Evolutionary conservation across 169 alveolate genomes (phyloP).

Genomic region (Plasmodium chabaudi): DNA sequence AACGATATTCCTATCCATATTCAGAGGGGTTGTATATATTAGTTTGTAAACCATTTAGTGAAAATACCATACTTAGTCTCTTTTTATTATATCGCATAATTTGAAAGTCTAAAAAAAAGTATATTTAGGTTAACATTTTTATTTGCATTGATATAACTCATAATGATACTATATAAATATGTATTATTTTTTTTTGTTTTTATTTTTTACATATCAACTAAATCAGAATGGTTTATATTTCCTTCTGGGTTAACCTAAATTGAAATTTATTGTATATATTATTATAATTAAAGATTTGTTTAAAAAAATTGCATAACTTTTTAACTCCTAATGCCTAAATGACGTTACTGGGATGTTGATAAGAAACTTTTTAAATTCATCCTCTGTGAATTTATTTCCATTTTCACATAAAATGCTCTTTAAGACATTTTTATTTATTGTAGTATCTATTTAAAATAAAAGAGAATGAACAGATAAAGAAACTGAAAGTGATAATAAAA

Average conservation of each 20-base stretch:
- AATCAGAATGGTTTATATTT: constrained; percentile 45
- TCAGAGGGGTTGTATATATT: no score
- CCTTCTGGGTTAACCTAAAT: constrained; percentile 39
- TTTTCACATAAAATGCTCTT: constrained; percentile 46
- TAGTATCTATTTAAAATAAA: constrained; percentile 23
- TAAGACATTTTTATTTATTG: constrained; percentile 26
- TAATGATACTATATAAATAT: background rate
- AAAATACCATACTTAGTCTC: no score
- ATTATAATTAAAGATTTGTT: background rate
- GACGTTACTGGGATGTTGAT: constrained; percentile 50
- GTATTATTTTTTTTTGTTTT: constrained; percentile 2
- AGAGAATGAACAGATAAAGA: background rate
- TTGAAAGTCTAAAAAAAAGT: background rate
- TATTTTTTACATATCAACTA: constrained; percentile 39
- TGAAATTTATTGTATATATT: constrained; percentile 1
- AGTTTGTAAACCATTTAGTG: no score
- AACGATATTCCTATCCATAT: no score
- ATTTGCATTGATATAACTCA: no score
- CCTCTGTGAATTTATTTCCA: constrained; percentile 71
- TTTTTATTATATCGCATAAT: background rate
- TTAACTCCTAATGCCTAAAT: background rate
- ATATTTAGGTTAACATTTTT: no score
- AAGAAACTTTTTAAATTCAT: constrained; percentile 53
- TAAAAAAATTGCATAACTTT: constrained; percentile 2
- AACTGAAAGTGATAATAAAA: background rate